Conservation (phyloP, 768 basidiomycete genomes). For the Arthromyces matolae region DNA sequence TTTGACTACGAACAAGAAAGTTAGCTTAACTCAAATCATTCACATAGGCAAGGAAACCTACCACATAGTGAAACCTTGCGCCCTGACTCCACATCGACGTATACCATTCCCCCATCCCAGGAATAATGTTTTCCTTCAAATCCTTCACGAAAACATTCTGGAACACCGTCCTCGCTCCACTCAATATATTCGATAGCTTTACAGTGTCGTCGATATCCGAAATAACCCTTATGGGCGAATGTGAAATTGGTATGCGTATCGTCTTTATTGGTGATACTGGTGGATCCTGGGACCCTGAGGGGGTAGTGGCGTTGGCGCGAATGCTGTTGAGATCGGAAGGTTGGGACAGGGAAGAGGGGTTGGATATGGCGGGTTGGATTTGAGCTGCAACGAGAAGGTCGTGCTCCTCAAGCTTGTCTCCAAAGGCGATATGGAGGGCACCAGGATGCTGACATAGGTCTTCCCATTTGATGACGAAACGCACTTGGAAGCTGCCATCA, state of each 20-base stretch:
- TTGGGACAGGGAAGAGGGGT: conserved; percentile 7
- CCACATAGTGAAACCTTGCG: conserved; percentile 85
- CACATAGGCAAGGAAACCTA: conserved; percentile 36
- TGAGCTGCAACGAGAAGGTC: conserved; percentile 54
- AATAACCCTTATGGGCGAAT: conserved; percentile 70
- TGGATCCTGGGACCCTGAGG: neutral
- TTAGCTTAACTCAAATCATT: neutral
- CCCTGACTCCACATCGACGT: conserved; percentile 62
- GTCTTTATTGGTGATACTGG: conserved; percentile 20
- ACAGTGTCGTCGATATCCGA: conserved; percentile 96
- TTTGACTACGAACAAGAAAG: conserved; percentile 52
- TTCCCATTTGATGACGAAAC: conserved; percentile 66
- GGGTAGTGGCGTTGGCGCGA: neutral
- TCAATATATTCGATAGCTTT: conserved; percentile 72
- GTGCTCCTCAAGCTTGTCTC: conserved; percentile 48
- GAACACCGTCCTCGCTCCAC: conserved; percentile 80
- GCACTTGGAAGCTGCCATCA: conserved; percentile 73
- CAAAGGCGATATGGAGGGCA: conserved; percentile 54
- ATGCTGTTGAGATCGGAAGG: conserved; percentile 1
- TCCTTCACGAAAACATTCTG: conserved; percentile 91
- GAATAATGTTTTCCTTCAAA: conserved; percentile 71
- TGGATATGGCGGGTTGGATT: conserved; percentile 35
- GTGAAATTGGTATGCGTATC: conserved; percentile 48
- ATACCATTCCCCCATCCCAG: conserved; percentile 83
- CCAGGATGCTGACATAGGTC: conserved; percentile 58